Percentiles rank a stretch among this genome's conserved stretches.
phyloP scores from a whole-genome alignment of 1,284 basidiomycete genomes.

The Rhodotorula sp. region DNA sequence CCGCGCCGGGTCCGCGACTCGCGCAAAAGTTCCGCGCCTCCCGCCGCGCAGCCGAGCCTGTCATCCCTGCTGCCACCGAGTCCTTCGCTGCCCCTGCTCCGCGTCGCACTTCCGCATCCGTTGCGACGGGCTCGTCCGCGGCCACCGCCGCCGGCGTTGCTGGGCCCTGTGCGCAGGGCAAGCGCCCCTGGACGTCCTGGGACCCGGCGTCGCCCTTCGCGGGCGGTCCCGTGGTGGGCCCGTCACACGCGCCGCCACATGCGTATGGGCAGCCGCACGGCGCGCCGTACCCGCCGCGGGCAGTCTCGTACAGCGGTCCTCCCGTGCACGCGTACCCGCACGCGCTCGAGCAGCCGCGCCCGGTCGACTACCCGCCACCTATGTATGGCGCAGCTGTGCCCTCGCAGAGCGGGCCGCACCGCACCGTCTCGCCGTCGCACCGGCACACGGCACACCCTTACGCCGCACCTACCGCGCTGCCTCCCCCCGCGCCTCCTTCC shows the following conservation, averaged over 20 bases:
- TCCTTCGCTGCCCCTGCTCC: background rate
- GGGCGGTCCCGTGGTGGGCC: background rate
- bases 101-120: constrained; percentile 1
- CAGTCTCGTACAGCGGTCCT: background rate
- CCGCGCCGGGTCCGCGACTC: too few species aligned
- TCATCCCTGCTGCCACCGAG: too few species aligned
- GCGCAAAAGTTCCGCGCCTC: too few species aligned
- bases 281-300: background rate
- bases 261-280: background rate
- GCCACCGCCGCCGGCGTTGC: background rate
- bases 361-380: too few species aligned
- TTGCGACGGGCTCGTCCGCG: background rate
- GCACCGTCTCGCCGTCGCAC: background rate
- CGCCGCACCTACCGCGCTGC: background rate
- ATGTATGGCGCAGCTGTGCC: too few species aligned
- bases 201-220: background rate
- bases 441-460: background rate
- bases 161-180: too few species aligned
- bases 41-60: background rate
- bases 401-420: background rate
- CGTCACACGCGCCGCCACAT: too few species aligned
- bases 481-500: background rate
- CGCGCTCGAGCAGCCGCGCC: too few species aligned
- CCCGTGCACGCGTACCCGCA: background rate
- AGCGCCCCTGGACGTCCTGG: background rate